phyloP scores from a whole-genome alignment of 495 filamentous ascomycete species.

The Tuber microsphaerosporum region DNA sequence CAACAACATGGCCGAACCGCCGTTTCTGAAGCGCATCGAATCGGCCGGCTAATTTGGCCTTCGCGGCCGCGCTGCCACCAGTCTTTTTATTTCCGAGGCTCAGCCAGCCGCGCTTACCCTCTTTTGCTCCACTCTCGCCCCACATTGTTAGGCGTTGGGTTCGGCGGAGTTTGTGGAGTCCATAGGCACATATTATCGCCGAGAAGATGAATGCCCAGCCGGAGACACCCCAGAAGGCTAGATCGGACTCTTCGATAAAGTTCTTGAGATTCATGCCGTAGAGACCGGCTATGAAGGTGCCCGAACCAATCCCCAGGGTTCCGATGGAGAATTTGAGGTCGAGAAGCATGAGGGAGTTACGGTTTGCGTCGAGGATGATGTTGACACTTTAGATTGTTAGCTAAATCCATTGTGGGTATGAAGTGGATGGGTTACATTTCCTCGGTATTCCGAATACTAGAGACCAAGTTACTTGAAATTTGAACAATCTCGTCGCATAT shows the following conservation, averaged over 20 bases:
- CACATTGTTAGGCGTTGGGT: conserved; percentile 89
- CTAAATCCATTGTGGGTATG: neutral
- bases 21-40: neutral
- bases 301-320: conserved; percentile 82
- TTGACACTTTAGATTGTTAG: conserved; percentile 58
- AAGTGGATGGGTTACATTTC: conserved; percentile 65
- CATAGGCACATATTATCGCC: conserved; percentile 67
- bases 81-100: conserved; percentile 31
- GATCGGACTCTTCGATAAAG: conserved; percentile 92
- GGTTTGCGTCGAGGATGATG: conserved; percentile 95
- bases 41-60: conserved; percentile 12
- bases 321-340: conserved; percentile 95
- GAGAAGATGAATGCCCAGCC: conserved; percentile 63
- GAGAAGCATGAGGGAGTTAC: conserved; percentile 95
- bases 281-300: conserved; percentile 89
- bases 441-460: conserved; percentile 94
- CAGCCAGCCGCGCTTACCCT: conserved; percentile 40
- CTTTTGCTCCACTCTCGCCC: conserved; percentile 37
- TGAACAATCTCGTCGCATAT: conserved; percentile 97
- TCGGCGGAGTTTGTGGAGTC: conserved; percentile 70
- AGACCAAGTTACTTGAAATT: conserved; percentile 82
- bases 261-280: conserved; percentile 99
- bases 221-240: conserved; percentile 74
- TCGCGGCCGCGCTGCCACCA: conserved; percentile 11
- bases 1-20: conserved; percentile 17